Evolutionary conservation across 805 yeast species (phyloP).

Genomic region (Candida chauliodis): DNA sequence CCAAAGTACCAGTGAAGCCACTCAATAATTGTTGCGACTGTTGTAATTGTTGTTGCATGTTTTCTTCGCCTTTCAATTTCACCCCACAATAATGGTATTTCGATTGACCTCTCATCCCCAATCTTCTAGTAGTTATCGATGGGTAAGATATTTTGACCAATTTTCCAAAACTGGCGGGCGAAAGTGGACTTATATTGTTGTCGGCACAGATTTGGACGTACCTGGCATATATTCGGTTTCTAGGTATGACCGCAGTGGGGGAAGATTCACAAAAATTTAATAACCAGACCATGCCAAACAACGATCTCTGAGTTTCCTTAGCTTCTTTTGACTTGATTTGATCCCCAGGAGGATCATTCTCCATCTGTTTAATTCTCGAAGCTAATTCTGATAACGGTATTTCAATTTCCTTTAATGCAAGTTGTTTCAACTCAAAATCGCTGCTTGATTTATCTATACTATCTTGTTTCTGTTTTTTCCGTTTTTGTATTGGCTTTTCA

Average conservation of each 20-base stretch:
- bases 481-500: neutral
- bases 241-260: slow-evolving; percentile 39
- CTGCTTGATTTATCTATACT: slow-evolving; percentile 26
- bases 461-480: slow-evolving; percentile 17
- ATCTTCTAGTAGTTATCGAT: slow-evolving; percentile 63
- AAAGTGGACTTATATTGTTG: slow-evolving; percentile 50
- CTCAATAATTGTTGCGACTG: slow-evolving; percentile 6
- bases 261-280: slow-evolving; percentile 59
- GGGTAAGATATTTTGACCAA: slow-evolving; percentile 66
- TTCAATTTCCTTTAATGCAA: slow-evolving; percentile 31
- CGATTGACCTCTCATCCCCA: slow-evolving; percentile 79
- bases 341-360: slow-evolving; percentile 17
- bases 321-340: slow-evolving; percentile 11
- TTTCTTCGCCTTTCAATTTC: slow-evolving; percentile 37
- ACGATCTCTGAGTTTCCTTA: slow-evolving; percentile 63
- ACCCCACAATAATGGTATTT: slow-evolving; percentile 86
- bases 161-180: slow-evolving; percentile 79
- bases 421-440: slow-evolving; percentile 33
- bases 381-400: slow-evolving; percentile 44
- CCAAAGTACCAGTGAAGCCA: slow-evolving; percentile 6
- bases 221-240: slow-evolving; percentile 40
- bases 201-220: slow-evolving; percentile 39
- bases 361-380: slow-evolving; percentile 40
- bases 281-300: slow-evolving; percentile 81
- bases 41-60: slow-evolving; percentile 13